Evolutionary conservation across 345 rosid genomes (phyloP).

Genomic region (Durio zibethinus): DNA sequence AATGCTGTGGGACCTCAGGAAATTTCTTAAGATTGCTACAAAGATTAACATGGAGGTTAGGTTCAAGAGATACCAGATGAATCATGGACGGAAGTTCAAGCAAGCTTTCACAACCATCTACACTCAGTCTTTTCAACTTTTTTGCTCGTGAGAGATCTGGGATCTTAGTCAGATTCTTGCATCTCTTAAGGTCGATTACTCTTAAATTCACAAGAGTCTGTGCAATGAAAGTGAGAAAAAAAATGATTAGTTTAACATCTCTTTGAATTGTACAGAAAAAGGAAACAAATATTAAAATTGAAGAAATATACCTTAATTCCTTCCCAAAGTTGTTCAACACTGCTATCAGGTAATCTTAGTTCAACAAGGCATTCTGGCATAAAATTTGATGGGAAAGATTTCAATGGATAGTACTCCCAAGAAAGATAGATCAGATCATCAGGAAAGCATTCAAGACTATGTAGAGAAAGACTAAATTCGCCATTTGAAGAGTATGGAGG

Average conservation of each 20-base stretch:
- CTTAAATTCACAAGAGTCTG: slow-evolving; percentile 30
- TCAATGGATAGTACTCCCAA: slow-evolving; percentile 33
- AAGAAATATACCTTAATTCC: slow-evolving; percentile 20
- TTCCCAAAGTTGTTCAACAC: slow-evolving; percentile 26
- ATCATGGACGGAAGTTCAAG: slow-evolving; percentile 9
- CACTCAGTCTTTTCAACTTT: slow-evolving; percentile 25
- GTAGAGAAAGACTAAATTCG: neutral
- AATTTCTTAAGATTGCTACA: neutral
- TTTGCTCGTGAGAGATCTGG: slow-evolving; percentile 24
- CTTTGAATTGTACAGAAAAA: neutral
- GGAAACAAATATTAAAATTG: neutral
- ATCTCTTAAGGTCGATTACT: slow-evolving; percentile 23
- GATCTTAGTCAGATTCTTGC: slow-evolving; percentile 7
- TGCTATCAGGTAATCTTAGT: slow-evolving; percentile 23
- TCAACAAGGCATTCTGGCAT: slow-evolving; percentile 26
- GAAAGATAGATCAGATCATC: slow-evolving; percentile 26
- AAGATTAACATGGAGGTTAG: neutral
- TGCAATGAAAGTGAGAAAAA: neutral
- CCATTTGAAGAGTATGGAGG: neutral
- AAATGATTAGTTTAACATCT: neutral
- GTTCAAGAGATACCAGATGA: neutral
- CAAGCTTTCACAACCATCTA: slow-evolving; percentile 23
- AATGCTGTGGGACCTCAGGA: neutral
- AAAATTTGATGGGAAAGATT: slow-evolving; percentile 22
- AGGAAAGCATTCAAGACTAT: slow-evolving; percentile 26